These are phyloP conservation scores for Verticillium albo-atrum DNA, from an alignment of 2,329 filamentous ascomycete genomes.

Conservation along the genomic window DNA sequence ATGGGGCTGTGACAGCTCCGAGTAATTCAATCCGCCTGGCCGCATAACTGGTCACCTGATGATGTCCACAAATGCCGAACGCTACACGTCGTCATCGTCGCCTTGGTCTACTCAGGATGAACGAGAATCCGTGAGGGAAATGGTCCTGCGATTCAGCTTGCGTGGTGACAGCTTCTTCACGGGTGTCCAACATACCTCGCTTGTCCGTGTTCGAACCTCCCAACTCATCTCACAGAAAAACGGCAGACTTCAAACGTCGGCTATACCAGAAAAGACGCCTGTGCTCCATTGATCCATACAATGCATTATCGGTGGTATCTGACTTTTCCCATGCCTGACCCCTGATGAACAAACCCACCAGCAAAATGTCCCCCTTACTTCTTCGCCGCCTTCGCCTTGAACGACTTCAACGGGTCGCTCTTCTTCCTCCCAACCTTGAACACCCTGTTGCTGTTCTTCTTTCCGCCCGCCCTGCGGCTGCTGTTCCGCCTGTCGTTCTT, in stretches of 20 bases:
- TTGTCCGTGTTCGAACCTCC: too few species aligned
- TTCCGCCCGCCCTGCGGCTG: constrained; percentile 31
- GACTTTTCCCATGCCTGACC: neutral
- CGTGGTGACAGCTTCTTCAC: too few species aligned
- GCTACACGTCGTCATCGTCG: too few species aligned
- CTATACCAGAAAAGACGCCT: neutral
- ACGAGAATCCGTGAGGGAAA: too few species aligned
- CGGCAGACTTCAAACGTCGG: neutral
- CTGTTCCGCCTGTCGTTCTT: neutral
- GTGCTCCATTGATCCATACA: neutral
- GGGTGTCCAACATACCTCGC: too few species aligned
- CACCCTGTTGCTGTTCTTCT: constrained; percentile 43
- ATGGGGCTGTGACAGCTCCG: too few species aligned
- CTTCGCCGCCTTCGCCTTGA: constrained; percentile 57
- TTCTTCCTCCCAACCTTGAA: constrained; percentile 58
- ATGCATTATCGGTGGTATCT: neutral
- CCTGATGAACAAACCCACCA: neutral
- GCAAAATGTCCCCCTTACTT: constrained; percentile 26
- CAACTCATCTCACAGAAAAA: neutral
- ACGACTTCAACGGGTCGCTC: constrained; percentile 82
- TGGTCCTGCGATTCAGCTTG: too few species aligned
- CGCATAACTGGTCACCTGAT: too few species aligned
- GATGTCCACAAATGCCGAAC: too few species aligned
- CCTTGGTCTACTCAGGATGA: too few species aligned
- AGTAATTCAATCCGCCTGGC: too few species aligned